Conservation (phyloP, 2,329 filamentous ascomycete species). For the Alternaria angustiovoidea region DNA sequence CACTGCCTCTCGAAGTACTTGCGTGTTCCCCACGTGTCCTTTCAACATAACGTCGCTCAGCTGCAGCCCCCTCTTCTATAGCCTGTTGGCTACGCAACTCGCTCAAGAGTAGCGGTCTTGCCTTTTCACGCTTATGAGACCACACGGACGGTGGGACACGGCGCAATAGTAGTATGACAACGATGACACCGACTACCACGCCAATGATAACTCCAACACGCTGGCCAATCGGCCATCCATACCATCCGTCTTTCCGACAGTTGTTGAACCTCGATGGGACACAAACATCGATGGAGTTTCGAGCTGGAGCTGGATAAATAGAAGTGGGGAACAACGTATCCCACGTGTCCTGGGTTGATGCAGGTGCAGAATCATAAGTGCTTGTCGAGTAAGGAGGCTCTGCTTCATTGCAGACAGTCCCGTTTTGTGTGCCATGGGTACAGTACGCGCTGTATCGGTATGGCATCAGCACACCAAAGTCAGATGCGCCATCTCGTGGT, state of each 20-base stretch:
- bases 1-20: neutral
- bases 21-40: neutral
- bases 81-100: conserved; percentile 1
- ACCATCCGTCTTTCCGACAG: neutral
- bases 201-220: neutral
- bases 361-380: neutral
- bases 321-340: neutral
- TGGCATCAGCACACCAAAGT: neutral
- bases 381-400: neutral
- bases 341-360: neutral
- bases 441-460: neutral
- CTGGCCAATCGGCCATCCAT: neutral
- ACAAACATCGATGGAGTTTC: neutral
- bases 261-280: neutral
- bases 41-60: neutral
- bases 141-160: neutral
- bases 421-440: neutral
- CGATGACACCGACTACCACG: neutral
- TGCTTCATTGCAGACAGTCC: neutral
- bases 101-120: neutral
- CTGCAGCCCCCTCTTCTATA: neutral
- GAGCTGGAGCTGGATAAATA: neutral
- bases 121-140: neutral
- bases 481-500: neutral
- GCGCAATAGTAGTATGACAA: neutral